phyloP scores from a whole-genome alignment of 352 stramenopile species.

The Halophytophthora batemanensis region DNA sequence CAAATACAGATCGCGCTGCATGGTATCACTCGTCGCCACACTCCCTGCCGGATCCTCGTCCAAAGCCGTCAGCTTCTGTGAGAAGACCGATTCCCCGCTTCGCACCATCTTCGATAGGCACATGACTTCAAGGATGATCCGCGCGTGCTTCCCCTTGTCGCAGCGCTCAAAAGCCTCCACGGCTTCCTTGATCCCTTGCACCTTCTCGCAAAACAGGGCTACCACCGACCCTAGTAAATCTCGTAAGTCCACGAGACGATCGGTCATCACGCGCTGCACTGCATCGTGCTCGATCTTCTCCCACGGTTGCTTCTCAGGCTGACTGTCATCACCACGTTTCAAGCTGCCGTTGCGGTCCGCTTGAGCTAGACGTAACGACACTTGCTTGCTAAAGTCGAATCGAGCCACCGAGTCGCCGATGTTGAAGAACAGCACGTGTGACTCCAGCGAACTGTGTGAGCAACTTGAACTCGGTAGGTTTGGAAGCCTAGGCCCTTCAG shows the following conservation, averaged over 20 bases:
- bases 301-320: slow-evolving; percentile 10
- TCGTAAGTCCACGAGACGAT: slow-evolving; percentile 30
- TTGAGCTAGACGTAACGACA: slow-evolving; percentile 36
- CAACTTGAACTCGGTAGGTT: slow-evolving; percentile 21
- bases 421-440: slow-evolving; percentile 82
- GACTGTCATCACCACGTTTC: slow-evolving; percentile 6
- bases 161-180: slow-evolving; percentile 60
- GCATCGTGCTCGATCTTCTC: slow-evolving; percentile 19
- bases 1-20: slow-evolving; percentile 59
- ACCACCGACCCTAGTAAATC: slow-evolving; percentile 42
- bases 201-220: slow-evolving; percentile 55
- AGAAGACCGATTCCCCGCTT: slow-evolving; percentile 31
- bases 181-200: slow-evolving; percentile 52
- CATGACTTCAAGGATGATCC: slow-evolving; percentile 70
- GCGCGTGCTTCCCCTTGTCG: slow-evolving; percentile 44
- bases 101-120: slow-evolving; percentile 50
- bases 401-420: slow-evolving; percentile 69
- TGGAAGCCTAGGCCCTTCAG: slow-evolving; percentile 14
- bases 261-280: slow-evolving; percentile 28
- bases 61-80: slow-evolving; percentile 40
- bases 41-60: slow-evolving; percentile 24
- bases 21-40: slow-evolving; percentile 44
- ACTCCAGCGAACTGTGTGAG: slow-evolving; percentile 46
- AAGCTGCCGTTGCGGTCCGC: slow-evolving; percentile 5
- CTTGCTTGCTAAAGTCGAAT: slow-evolving; percentile 52